These are phyloP conservation scores for Yarrowia hollandica DNA, from an alignment of 805 yeast genomes.

Conservation along the genomic window DNA sequence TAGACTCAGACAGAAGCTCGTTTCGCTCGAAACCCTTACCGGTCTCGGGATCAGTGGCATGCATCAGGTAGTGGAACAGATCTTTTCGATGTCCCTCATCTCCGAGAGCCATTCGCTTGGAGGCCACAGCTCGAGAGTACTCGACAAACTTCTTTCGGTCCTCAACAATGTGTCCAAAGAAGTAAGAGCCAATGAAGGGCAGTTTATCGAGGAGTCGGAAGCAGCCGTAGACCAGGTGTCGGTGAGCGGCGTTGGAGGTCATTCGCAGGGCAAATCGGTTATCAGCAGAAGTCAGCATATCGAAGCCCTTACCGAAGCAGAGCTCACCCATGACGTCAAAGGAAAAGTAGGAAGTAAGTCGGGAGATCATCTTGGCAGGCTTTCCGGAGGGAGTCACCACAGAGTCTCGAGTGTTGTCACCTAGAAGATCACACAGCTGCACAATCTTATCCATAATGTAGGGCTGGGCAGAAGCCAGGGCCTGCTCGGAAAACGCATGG, in stretches of 20 bases:
- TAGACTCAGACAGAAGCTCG: slow-evolving; percentile 33
- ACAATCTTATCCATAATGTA: slow-evolving; percentile 31
- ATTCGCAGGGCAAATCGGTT: slow-evolving; percentile 31
- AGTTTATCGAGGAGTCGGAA: slow-evolving; percentile 30
- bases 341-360: slow-evolving; percentile 30
- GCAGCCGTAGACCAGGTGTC: slow-evolving; percentile 31
- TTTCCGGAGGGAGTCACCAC: slow-evolving; percentile 27
- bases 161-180: slow-evolving; percentile 31
- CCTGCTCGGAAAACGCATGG: slow-evolving; percentile 32
- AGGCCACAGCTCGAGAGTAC: slow-evolving; percentile 32
- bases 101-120: slow-evolving; percentile 31
- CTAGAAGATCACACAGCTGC: slow-evolving; percentile 30
- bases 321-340: slow-evolving; percentile 34
- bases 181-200: slow-evolving; percentile 30
- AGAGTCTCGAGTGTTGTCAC: slow-evolving; percentile 30
- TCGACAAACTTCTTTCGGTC: slow-evolving; percentile 31
- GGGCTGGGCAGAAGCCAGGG: slow-evolving; percentile 31
- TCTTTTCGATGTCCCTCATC: slow-evolving; percentile 31
- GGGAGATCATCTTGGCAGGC: slow-evolving; percentile 32
- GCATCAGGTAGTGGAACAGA: slow-evolving; percentile 32
- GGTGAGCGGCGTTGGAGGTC: slow-evolving; percentile 33
- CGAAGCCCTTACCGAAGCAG: slow-evolving; percentile 33
- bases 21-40: slow-evolving; percentile 32
- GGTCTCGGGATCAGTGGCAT: slow-evolving; percentile 33
- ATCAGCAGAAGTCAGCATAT: slow-evolving; percentile 31